Conservation (phyloP, 1,284 basidiomycete species). For the Caloboletus firmus region DNA sequence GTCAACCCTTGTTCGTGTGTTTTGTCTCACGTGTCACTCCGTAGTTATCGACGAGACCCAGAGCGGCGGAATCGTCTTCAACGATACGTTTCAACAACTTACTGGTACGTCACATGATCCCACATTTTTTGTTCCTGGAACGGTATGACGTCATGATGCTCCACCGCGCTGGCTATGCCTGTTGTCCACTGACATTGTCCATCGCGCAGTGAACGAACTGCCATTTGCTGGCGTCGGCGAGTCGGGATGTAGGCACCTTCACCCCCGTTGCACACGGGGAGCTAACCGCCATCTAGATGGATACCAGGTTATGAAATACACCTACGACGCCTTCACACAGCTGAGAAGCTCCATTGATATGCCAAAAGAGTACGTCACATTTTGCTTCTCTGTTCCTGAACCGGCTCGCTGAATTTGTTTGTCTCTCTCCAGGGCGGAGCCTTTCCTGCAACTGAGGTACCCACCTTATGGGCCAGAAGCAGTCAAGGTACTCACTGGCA, state of each 20-base stretch:
- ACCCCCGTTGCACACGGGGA: background rate
- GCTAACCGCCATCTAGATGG: constrained; percentile 38
- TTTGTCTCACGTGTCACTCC: background rate
- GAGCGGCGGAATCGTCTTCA: constrained; percentile 53
- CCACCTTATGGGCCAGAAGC: constrained; percentile 25
- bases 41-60: constrained; percentile 48
- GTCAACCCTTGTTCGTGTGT: background rate
- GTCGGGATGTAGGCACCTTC: constrained; percentile 42
- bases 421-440: constrained; percentile 20
- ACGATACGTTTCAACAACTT: constrained; percentile 53
- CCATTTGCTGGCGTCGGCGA: constrained; percentile 42
- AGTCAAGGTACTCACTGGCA: constrained; percentile 8
- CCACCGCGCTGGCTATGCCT: background rate
- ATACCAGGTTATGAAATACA: constrained; percentile 43
- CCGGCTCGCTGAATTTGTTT: background rate
- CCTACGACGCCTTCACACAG: constrained; percentile 51
- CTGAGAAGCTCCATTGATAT: constrained; percentile 44
- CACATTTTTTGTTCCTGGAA: background rate
- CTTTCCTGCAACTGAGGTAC: constrained; percentile 21
- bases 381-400: background rate
- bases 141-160: constrained; percentile 10
- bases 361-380: constrained; percentile 37
- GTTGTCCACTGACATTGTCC: background rate
- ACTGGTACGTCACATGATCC: constrained; percentile 17
- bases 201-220: constrained; percentile 21